These are phyloP conservation scores for Ceratobasidium sp. DNA, from an alignment of 1,284 basidiomycete species.

Conservation along the genomic window DNA sequence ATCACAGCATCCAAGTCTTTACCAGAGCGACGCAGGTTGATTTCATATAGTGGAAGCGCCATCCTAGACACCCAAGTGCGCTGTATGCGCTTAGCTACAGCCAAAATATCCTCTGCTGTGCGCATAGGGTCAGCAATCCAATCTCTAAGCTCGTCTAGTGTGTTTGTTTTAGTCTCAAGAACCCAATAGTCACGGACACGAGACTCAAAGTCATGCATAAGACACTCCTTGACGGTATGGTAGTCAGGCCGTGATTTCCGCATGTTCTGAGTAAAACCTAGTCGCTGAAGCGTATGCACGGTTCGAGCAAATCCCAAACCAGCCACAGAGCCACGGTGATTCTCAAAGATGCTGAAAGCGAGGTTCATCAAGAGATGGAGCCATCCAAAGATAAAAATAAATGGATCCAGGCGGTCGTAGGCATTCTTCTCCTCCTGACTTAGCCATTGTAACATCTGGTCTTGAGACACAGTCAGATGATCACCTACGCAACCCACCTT, in stretches of 20 bases:
- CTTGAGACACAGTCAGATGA: not conserved
- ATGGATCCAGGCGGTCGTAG: not conserved
- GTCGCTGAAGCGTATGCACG: not conserved
- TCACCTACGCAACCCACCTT: not conserved
- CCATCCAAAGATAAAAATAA: not conserved
- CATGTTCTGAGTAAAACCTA: not conserved
- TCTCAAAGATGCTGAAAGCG: not conserved
- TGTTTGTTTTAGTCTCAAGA: not conserved
- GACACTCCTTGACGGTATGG: conserved; percentile 2
- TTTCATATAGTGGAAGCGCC: not conserved
- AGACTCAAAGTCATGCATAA: not conserved
- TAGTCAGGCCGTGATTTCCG: not conserved
- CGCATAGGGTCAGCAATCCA: not conserved
- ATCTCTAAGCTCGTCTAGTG: not conserved
- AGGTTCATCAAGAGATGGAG: not conserved
- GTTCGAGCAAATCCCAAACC: not conserved
- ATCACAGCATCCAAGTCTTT: not conserved
- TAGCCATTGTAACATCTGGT: not conserved
- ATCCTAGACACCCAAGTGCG: not conserved
- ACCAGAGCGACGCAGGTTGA: not conserved
- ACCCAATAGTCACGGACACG: not conserved
- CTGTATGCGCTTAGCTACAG: not conserved
- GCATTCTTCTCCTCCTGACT: not conserved
- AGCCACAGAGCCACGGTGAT: not conserved
- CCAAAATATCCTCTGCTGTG: not conserved